phyloP scores from a whole-genome alignment of 106 monocot species.

The Gastrodia elata region DNA sequence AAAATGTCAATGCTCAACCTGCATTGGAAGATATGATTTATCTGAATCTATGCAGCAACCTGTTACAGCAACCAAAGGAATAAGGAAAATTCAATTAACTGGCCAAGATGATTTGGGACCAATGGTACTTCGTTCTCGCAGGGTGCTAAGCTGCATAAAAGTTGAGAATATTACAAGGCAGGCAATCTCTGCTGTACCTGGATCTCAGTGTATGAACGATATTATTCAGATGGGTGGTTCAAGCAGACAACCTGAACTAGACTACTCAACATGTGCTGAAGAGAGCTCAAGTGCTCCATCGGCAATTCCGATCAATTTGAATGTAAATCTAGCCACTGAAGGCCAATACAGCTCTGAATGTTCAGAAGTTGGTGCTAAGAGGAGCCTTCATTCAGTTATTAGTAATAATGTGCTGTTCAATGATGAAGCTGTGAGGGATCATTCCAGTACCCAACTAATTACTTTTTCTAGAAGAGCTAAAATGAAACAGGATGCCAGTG shows the following conservation, averaged over 20 bases:
- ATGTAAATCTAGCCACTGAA: background rate
- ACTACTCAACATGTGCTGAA: background rate
- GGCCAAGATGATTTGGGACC: background rate
- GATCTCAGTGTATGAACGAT: no score
- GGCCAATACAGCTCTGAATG: background rate
- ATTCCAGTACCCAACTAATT: background rate
- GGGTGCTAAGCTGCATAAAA: background rate
- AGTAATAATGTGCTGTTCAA: background rate
- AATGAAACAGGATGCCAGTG: background rate
- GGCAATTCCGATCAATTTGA: background rate
- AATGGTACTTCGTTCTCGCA: conserved; percentile 1
- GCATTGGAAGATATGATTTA: background rate
- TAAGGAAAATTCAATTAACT: background rate
- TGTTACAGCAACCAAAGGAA: background rate
- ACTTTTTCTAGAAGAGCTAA: conserved; percentile 10
- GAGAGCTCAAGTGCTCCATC: background rate
- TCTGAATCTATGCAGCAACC: background rate
- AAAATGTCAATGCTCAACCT: conserved; percentile 5
- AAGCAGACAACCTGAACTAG: background rate
- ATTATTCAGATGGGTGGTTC: background rate
- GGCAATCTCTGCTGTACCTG: background rate
- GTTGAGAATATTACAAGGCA: background rate
- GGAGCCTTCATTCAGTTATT: background rate
- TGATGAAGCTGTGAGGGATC: background rate
- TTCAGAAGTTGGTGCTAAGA: conserved; percentile 5